These are phyloP conservation scores for Malassezia furfur DNA, from an alignment of 1,284 basidiomycete genomes.

Conservation along the genomic window DNA sequence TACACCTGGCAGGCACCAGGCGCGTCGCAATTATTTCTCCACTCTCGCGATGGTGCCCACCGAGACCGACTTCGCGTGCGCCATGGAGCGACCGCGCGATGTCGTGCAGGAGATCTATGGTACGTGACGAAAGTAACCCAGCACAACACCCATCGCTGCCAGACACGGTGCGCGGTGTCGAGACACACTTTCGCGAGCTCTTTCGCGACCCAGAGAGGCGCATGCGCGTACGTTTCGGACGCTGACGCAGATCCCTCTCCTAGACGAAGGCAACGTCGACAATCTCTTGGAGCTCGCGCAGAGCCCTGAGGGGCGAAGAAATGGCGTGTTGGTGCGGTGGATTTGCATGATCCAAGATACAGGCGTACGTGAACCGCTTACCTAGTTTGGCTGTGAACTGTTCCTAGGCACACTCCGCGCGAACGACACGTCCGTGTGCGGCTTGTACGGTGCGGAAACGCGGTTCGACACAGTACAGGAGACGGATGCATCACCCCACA, in stretches of 20 bases:
- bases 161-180: not conserved
- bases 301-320: not conserved
- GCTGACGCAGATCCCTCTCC: conserved; percentile 8
- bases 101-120: conserved; percentile 1
- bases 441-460: conserved; percentile 8
- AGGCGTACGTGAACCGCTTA: not conserved
- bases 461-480: not conserved
- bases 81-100: conserved; percentile 7
- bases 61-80: not conserved
- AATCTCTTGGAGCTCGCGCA: not conserved
- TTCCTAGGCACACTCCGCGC: conserved; percentile 1
- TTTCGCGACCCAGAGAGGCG: not conserved
- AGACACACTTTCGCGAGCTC: not conserved
- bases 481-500: not conserved
- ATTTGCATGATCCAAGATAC: conserved; percentile 18
- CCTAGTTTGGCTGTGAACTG: conserved; percentile 11
- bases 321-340: conserved; percentile 16
- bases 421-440: not conserved
- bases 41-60: conserved; percentile 12
- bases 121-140: not conserved
- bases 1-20: no score
- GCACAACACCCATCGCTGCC: not conserved
- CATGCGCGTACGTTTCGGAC: not conserved
- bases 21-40: not conserved
- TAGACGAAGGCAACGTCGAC: not conserved